phyloP scores from a whole-genome alignment of 306 rosid genomes.

The Gleditsia sinensis region DNA sequence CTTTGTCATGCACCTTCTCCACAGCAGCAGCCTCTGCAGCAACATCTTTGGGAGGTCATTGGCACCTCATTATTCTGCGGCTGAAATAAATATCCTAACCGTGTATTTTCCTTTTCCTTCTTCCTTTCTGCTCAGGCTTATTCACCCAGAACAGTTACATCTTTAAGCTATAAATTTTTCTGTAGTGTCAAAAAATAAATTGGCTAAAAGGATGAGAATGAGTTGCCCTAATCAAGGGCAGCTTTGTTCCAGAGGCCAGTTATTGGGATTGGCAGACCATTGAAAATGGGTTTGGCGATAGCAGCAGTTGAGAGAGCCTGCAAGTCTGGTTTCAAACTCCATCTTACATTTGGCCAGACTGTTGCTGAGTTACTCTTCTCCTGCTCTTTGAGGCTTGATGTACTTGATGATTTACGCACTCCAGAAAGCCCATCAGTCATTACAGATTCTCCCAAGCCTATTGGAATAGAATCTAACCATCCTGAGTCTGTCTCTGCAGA shows the following conservation, averaged over 20 bases:
- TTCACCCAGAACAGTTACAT: conserved; percentile 35
- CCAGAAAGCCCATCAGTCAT: conserved; percentile 49
- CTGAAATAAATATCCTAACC: conserved; percentile 45
- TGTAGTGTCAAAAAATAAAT: conserved; percentile 47
- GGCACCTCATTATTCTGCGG: conserved; percentile 22
- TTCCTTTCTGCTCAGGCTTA: conserved; percentile 32
- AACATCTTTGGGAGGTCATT: conserved; percentile 5
- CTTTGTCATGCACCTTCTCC: conserved; percentile 26
- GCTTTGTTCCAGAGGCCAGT: conserved; percentile 74
- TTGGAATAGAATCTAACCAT: conserved; percentile 66
- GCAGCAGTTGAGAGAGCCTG: conserved; percentile 63
- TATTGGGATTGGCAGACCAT: conserved; percentile 80
- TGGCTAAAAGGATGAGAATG: conserved; percentile 21
- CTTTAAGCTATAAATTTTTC: conserved; percentile 42
- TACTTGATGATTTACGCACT: conserved; percentile 72
- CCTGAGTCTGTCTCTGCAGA: conserved; percentile 58
- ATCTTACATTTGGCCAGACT: conserved; percentile 60
- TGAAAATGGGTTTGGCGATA: conserved; percentile 66
- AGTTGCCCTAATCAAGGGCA: conserved; percentile 69
- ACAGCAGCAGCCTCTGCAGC: conserved; percentile 29
- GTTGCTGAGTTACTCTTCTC: conserved; percentile 54
- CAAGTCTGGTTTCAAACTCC: conserved; percentile 76
- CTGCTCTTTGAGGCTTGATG: conserved; percentile 77
- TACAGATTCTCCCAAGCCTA: conserved; percentile 73
- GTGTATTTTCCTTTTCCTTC: conserved; percentile 28